Evolutionary conservation across 179 eudicot genomes (phyloP).

Genomic region (Vitellaria paradoxa): DNA sequence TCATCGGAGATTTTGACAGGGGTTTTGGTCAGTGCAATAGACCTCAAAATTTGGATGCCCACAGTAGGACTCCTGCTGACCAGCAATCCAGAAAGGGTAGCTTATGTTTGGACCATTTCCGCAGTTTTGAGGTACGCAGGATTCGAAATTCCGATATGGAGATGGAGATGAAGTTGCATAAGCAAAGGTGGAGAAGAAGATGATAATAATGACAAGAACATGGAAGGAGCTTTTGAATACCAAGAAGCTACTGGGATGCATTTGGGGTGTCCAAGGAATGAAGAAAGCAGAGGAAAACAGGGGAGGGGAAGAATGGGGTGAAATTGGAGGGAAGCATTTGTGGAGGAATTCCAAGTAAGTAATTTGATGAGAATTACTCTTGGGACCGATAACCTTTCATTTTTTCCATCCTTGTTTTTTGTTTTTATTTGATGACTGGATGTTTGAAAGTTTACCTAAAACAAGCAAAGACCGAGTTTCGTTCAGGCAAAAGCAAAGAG

Average conservation of each 20-base stretch:
- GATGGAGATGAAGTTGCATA: background rate
- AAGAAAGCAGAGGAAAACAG: background rate
- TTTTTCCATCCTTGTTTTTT: background rate
- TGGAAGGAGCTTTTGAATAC: background rate
- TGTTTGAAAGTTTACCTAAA: background rate
- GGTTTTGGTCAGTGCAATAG: conserved; percentile 29
- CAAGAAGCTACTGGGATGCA: no score
- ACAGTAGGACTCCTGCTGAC: conserved; percentile 32
- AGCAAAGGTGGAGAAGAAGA: conserved; percentile 8
- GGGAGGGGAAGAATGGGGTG: background rate
- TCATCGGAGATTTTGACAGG: conserved; percentile 30
- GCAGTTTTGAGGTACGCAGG: conserved; percentile 11
- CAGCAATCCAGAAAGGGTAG: conserved; percentile 43
- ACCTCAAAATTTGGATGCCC: conserved; percentile 34
- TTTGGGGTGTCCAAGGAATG: background rate
- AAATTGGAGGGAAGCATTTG: background rate
- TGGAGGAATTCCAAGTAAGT: background rate
- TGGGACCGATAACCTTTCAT: no score
- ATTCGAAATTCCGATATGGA: background rate
- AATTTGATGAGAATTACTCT: background rate
- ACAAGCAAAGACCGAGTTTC: background rate
- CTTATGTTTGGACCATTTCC: conserved; percentile 35
- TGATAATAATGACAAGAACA: background rate
- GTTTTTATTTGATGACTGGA: background rate
- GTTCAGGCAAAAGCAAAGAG: background rate